phyloP scores from a whole-genome alignment of 768 basidiomycete species.

The Sporobolomyces phaffii region DNA sequence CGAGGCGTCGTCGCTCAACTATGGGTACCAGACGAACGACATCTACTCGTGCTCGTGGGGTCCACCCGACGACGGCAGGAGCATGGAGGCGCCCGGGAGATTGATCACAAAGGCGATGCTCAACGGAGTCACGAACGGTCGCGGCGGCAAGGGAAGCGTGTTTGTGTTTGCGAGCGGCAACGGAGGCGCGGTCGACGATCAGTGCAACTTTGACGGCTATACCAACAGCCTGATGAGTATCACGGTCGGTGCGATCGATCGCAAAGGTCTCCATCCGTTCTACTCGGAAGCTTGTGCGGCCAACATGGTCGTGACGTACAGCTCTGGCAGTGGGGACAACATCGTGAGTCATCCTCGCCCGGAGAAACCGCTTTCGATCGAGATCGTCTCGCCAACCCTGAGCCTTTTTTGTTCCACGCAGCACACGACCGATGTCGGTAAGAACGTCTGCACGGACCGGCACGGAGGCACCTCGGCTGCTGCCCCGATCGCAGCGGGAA shows the following conservation, averaged over 20 bases:
- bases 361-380: too few species aligned
- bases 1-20: constrained; percentile 91
- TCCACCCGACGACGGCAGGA: constrained; percentile 84
- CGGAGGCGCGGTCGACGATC: constrained; percentile 81
- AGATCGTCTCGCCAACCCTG: too few species aligned
- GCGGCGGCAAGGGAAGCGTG: constrained; percentile 80
- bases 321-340: constrained; percentile 84
- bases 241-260: constrained; percentile 91
- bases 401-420: too few species aligned
- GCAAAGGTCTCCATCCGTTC: constrained; percentile 86
- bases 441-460: constrained; percentile 66
- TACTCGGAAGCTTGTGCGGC: constrained; percentile 98
- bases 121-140: constrained; percentile 85
- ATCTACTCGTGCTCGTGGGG: constrained; percentile 98
- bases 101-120: constrained; percentile 89
- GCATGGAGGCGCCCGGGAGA: constrained; percentile 89
- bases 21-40: constrained; percentile 80
- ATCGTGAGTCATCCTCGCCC: constrained; percentile 60
- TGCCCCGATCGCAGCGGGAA: constrained; percentile 90
- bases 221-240: constrained; percentile 96
- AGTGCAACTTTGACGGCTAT: constrained; percentile 99
- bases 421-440: constrained; percentile 91
- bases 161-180: constrained; percentile 98
- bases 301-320: constrained; percentile 92
- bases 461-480: constrained; percentile 98